Evolutionary conservation across 768 basidiomycete genomes (phyloP).

Genomic region (Psilocybe tampanensis): DNA sequence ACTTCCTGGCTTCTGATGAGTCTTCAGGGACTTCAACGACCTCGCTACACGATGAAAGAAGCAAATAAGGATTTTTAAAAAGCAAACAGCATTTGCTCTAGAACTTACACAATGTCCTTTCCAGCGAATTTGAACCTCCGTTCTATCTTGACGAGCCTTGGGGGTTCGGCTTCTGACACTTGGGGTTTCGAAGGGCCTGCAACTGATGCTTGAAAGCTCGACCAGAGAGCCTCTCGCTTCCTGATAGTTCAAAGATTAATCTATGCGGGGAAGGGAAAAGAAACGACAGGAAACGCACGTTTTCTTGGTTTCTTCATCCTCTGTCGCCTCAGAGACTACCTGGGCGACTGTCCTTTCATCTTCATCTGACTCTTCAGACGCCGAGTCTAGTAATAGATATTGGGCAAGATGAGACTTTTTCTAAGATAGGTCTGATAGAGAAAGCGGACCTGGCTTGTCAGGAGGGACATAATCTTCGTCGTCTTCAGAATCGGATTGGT

Average conservation of each 20-base stretch:
- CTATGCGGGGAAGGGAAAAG: conserved; percentile 1
- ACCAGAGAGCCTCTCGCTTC: conserved; percentile 66
- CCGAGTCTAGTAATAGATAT: conserved; percentile 22
- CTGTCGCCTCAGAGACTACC: conserved; percentile 14
- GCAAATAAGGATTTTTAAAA: conserved; percentile 10
- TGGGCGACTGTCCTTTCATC: background rate
- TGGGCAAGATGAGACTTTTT: background rate
- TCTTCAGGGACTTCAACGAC: conserved; percentile 72
- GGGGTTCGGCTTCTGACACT: conserved; percentile 12
- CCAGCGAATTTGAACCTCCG: conserved; percentile 78
- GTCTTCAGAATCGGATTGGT: conserved; percentile 48
- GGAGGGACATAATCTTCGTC: conserved; percentile 73
- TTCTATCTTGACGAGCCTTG: conserved; percentile 62
- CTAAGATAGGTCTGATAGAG: background rate
- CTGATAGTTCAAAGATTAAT: conserved; percentile 32
- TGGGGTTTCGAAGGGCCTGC: conserved; percentile 26
- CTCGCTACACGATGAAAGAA: conserved; percentile 48
- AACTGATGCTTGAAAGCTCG: conserved; percentile 68
- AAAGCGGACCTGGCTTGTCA: conserved; percentile 35
- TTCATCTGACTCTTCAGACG: conserved; percentile 23
- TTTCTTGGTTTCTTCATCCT: conserved; percentile 45
- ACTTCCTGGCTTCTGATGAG: conserved; percentile 75
- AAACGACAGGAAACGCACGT: conserved; percentile 32
- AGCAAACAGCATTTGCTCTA: background rate
- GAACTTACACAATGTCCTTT: conserved; percentile 67